Conservation (phyloP, 2,329 filamentous ascomycete species). For the Gnomoniopsis smithogilvyi region DNA sequence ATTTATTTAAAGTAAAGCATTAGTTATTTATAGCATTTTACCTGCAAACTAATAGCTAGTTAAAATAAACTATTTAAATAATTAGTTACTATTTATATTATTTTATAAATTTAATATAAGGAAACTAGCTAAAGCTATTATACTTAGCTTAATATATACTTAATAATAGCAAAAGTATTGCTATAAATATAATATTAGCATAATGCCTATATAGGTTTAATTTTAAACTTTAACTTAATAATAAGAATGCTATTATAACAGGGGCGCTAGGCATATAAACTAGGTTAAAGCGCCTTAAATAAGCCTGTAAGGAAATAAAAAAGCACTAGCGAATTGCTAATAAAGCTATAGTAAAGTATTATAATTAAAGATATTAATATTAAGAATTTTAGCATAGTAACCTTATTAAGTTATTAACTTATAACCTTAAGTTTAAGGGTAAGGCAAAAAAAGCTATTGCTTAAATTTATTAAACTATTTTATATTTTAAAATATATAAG, state of each 20-base stretch:
- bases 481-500: background rate
- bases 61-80: background rate
- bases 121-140: background rate
- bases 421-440: background rate
- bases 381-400: background rate
- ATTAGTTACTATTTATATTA: background rate
- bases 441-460: background rate
- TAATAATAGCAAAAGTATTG: background rate
- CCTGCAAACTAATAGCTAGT: constrained; percentile 1
- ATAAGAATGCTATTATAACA: background rate
- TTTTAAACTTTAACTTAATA: background rate
- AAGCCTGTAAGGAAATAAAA: background rate
- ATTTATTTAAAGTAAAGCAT: constrained; percentile 8
- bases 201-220: background rate
- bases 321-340: background rate
- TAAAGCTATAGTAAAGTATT: background rate
- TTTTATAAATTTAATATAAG: background rate
- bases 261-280: background rate
- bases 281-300: background rate
- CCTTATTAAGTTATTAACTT: background rate
- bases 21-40: constrained; percentile 5
- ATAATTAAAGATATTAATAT: background rate
- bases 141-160: background rate
- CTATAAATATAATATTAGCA: background rate
- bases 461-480: background rate